Evolutionary conservation across 2,329 filamentous ascomycete genomes (phyloP), one percentile per base, ranked within the genome.

Genomic region (Penicillium sp.): DNA sequence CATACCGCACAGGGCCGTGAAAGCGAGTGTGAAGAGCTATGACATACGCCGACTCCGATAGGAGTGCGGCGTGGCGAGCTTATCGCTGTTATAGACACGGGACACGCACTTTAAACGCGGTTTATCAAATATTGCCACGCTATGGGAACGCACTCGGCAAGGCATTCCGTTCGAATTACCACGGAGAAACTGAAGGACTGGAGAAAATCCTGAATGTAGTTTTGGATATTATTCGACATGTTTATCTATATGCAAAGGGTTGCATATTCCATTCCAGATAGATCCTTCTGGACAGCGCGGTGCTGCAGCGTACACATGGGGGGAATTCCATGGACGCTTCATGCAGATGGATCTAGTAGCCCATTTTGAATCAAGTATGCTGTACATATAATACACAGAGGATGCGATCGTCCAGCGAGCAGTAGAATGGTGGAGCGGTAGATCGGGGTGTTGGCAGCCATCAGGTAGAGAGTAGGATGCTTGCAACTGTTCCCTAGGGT

Each of bases 361-460:
- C 35, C 29, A 41, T 31, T 8, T 27, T 50, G 28, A 49, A 51
- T 52, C 50, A 53, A 50, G 39, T 51, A 57, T 56, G 53, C 52
- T 62, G 52, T 61, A 61, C 57, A 64, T 64, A 62, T 62, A 57
- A 61, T 63, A 61, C 59, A 63, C 46, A 43, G 43, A 46, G 44
- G 44, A 51, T 56, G 47, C 51, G 42, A 54, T 60, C 59, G 54
- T 43, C 59, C 53, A 58, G 55, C 52, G 57, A 54, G 49, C 45
- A 46, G 37, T 44, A 41, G 45, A 44, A 43, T 15, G 44, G 43
- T 47, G 49, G 56, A 59, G 54, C 53, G 49, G 31, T 47, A 49
- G 58, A 60, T 55, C 53, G 47, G 31, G 47, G 50, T 37, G 51
- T 13, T 24, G 46, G 47, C 27, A n/a, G 37, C 32, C 25, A 50